These are phyloP conservation scores for Gnaphalium uliginosum DNA, from an alignment of 129 eudicot genomes.

Conservation along the genomic window DNA sequence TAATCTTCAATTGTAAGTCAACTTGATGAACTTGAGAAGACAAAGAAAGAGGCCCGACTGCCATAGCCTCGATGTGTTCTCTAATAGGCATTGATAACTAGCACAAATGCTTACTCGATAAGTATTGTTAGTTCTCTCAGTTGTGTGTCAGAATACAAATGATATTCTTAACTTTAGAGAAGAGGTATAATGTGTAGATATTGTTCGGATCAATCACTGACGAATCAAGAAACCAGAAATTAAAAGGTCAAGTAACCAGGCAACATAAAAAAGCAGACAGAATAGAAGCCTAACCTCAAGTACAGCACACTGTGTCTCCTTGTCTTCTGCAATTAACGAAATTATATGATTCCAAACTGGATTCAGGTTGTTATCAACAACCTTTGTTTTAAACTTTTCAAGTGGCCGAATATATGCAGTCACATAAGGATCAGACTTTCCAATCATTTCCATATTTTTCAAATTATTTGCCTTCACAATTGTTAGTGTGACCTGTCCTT, in stretches of 20 bases:
- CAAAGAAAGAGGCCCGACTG: no score
- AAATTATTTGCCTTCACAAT: conserved; percentile 72
- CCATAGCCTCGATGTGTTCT: no score
- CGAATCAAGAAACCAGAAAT: not conserved
- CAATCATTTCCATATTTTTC: conserved; percentile 92
- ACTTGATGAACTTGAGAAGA: no score
- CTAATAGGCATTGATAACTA: no score
- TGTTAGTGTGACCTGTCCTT: conserved; percentile 73
- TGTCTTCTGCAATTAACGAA: conserved; percentile 85
- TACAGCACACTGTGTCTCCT: conserved; percentile 79
- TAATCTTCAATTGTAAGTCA: no score
- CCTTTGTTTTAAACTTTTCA: conserved; percentile 86
- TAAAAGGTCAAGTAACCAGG: not conserved
- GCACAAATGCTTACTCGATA: no score
- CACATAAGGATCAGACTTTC: conserved; percentile 95
- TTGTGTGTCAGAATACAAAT: no score
- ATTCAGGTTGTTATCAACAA: conserved; percentile 75
- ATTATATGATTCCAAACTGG: conserved; percentile 87
- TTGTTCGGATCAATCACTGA: not conserved
- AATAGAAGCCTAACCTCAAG: conserved; percentile 58
- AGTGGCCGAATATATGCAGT: conserved; percentile 75
- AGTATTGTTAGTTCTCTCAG: no score
- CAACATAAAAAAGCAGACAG: not conserved
- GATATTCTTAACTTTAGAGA: no score
- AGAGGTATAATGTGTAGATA: no score